Base-by-base conservation (phyloP, 108 stramenopile genomes). In the Licmophora abbreviata region DNA sequence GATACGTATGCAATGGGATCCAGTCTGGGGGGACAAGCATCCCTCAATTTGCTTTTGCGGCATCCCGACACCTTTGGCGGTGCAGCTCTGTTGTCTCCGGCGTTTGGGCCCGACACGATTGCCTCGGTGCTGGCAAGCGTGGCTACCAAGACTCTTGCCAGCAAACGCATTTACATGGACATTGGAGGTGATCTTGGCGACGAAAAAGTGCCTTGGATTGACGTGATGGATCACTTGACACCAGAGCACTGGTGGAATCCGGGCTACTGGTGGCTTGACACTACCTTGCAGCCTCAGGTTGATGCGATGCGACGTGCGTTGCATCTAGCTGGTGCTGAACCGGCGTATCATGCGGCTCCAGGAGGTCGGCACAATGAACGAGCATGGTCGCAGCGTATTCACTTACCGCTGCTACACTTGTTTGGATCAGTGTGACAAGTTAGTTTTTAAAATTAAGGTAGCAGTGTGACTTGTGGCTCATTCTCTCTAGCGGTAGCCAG, bases 331-430 rank as follows among this genome's bases (percentile, higher is more conserved):
- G 64, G 58, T 22, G 58, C 68, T 23, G 9, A 48, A 4, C 66
- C 73, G 43, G 17, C 20, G 9, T 83, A 68, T 49, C 56, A 70
- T 45, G 54, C 52, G 40, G 67, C 60, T 51, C 76, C 82, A n/a
- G 82, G 82, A 27, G 78, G 66, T 12, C 55, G 82, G 14, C 82
- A 83, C 35, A 83, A 83, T 68, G 82, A 83, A 51, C 51, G 82
- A 28, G 78, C 64, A 7, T 84, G 83, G 83, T 57, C 83, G 25
- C 52, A 68, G 37, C 61, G 83, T 17, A 79, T 84, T 47, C 66
- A 78, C 48, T 30, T 41, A 20, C 80, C 80, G 28, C 33, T 82
- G 21, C 29, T 70, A 30, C 59, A 73, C 48, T 47, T 80, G 32
- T 76, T 74, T 55, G 71, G 63, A 35, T 12, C 34, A n/a, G n/a